Evolutionary conservation across 1,139 yeast species (phyloP).

Genomic region (Yamadazyma sp.): DNA sequence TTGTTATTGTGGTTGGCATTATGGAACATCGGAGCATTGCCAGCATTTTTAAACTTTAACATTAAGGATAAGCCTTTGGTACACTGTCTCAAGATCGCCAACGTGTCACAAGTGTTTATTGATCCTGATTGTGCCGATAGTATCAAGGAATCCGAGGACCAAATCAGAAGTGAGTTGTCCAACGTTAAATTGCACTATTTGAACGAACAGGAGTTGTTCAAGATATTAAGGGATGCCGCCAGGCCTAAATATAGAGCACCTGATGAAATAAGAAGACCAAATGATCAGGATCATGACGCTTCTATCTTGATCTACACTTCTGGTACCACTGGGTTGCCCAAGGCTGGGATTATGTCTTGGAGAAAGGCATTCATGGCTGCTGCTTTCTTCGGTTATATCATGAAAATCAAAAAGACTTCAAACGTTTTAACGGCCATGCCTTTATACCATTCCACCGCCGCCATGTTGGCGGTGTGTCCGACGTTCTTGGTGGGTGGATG

Average conservation of each 20-base stretch:
- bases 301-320: slow-evolving; percentile 83
- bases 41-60: slow-evolving; percentile 85
- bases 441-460: slow-evolving; percentile 90
- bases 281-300: slow-evolving; percentile 58
- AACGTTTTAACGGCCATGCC: slow-evolving; percentile 93
- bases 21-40: slow-evolving; percentile 90
- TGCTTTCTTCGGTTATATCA: slow-evolving; percentile 65
- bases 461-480: slow-evolving; percentile 81
- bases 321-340: slow-evolving; percentile 95
- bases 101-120: slow-evolving; percentile 64
- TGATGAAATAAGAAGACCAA: slow-evolving; percentile 55
- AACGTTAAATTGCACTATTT: slow-evolving; percentile 50
- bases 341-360: slow-evolving; percentile 95
- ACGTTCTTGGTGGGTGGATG: slow-evolving; percentile 66
- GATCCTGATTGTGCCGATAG: slow-evolving; percentile 69
- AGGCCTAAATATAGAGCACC: slow-evolving; percentile 56
- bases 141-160: slow-evolving; percentile 52
- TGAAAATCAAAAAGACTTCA: slow-evolving; percentile 55
- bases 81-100: slow-evolving; percentile 75
- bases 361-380: slow-evolving; percentile 75
- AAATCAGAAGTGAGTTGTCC: slow-evolving; percentile 43
- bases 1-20: slow-evolving; percentile 78
- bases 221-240: slow-evolving; percentile 42
- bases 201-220: slow-evolving; percentile 51
- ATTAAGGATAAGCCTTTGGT: slow-evolving; percentile 70